Percentiles rank a stretch among this genome's conserved stretches.
These are phyloP conservation scores for Alternaria sp. DNA, from an alignment of 2,329 filamentous ascomycete species.

Conservation along the genomic window DNA sequence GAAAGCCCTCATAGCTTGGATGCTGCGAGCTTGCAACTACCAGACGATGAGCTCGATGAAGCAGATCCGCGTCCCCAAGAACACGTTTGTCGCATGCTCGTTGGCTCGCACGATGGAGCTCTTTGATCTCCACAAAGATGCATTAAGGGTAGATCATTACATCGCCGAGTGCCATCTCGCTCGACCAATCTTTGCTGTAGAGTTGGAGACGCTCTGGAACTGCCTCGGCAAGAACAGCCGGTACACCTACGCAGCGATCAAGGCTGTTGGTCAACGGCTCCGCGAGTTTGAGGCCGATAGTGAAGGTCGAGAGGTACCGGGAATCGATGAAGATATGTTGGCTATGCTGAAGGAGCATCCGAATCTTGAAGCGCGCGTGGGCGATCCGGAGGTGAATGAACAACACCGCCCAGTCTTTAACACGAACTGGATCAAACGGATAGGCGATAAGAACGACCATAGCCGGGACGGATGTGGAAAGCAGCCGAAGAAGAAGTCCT, in stretches of 20 bases:
- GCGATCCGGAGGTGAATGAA: conserved; percentile 17
- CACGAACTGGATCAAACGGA: conserved; percentile 5
- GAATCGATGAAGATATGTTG: conserved; percentile 7
- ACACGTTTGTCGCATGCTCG: conserved; percentile 28
- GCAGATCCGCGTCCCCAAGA: conserved; percentile 20
- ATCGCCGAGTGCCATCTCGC: conserved; percentile 19
- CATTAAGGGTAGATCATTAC: conserved; percentile 19
- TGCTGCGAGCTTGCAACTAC: conserved; percentile 26
- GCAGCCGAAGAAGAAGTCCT: neutral
- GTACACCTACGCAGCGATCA: conserved; percentile 28
- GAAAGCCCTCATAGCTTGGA: conserved; percentile 29
- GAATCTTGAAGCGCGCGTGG: conserved; percentile 10
- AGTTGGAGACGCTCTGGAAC: conserved; percentile 29
- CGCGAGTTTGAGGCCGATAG: neutral
- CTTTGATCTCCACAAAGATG: conserved; percentile 27
- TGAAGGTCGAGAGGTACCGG: neutral
- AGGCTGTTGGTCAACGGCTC: conserved; percentile 8
- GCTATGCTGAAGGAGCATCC: conserved; percentile 10
- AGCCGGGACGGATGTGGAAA: neutral
- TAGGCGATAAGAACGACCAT: neutral
- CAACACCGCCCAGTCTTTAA: conserved; percentile 9
- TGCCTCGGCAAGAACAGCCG: conserved; percentile 22
- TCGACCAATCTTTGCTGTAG: conserved; percentile 20
- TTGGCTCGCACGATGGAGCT: conserved; percentile 25
- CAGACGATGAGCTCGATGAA: conserved; percentile 15